These are phyloP conservation scores for Venturia pyrina DNA, from an alignment of 2,329 filamentous ascomycete genomes.

Conservation along the genomic window DNA sequence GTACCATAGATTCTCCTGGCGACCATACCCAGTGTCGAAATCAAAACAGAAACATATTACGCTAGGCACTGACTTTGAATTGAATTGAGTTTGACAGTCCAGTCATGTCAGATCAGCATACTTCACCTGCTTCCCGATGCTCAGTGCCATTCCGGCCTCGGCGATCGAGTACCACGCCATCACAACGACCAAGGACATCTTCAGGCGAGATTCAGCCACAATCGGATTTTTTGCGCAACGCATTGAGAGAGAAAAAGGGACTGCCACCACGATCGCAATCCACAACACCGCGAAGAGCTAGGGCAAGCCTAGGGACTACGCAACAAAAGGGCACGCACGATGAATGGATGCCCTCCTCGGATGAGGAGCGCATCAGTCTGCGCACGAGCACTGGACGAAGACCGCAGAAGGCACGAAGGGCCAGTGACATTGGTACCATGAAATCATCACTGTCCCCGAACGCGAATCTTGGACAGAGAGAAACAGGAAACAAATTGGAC, in stretches of 20 bases:
- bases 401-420: slow-evolving; percentile 4
- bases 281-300: slow-evolving; percentile 8
- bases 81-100: background rate
- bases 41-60: background rate
- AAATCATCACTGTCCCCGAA: background rate
- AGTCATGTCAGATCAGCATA: background rate
- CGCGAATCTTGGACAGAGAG: slow-evolving; percentile 6
- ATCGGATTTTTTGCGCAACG: slow-evolving; percentile 13
- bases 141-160: background rate
- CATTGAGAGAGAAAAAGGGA: slow-evolving; percentile 13
- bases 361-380: slow-evolving; percentile 1
- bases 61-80: background rate
- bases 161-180: slow-evolving; percentile 3
- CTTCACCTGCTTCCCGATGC: background rate
- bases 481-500: slow-evolving; percentile 10
- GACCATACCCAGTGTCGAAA: background rate
- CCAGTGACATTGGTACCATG: slow-evolving; percentile 8
- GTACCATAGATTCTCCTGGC: background rate
- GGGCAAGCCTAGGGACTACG: background rate
- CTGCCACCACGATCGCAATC: slow-evolving; percentile 11
- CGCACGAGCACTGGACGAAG: background rate
- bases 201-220: slow-evolving; percentile 11
- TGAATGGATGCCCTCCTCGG: slow-evolving; percentile 11
- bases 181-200: slow-evolving; percentile 11
- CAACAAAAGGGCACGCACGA: slow-evolving; percentile 4